Base-by-base conservation (phyloP, 2,329 filamentous ascomycete species). In the Nemania sp. region DNA sequence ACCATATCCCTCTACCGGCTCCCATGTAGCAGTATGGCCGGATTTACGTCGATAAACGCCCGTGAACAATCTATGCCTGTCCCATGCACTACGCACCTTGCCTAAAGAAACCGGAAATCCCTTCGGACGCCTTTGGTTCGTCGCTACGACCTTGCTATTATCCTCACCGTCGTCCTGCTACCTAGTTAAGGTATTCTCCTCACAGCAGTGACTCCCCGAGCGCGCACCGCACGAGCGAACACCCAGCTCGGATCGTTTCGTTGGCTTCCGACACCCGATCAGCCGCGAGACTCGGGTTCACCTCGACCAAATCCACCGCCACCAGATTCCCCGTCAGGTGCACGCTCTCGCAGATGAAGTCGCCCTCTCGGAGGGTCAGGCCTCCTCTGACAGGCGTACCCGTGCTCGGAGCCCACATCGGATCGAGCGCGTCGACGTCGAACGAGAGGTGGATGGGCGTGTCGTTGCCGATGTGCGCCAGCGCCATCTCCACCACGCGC, bases 401-500 rank as follows among this genome's bases (percentile, higher is more conserved):
- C 0, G 95, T 99, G 76, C 91, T 95, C 21, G 95, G 95, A 40
- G 95, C 95, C 90, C 92, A 97, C 83, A 92, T 89, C 29, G 95
- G 95, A 76, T 99, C 95, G 62, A 98, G 84, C 21, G 93, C 95
- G 76, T 99, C 95, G 68, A 99, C 92, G 74, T 99, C 95, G 71
- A 99, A 98, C 39, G 92, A 96, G 61, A 99, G 85, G 77, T 99
- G 95, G 73, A 99, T 97, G 43, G 95, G 95, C 0, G 93, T 97
- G 75, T 98, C 95, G 72, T 82, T 86, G 69, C 95, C 95, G 67
- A 98, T 96, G 80, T 97, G 93, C 34, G 89, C 94, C 54, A 99
- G 83, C n/a, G 94, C 94, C 94, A 97, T 96, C 72, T 98, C 95
- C 80, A 99, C 92, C 66, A 99, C 92, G 67, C 89, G 90, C 57